Conservation (phyloP, 2,329 filamentous ascomycete species). For the Ilyonectria robusta region DNA sequence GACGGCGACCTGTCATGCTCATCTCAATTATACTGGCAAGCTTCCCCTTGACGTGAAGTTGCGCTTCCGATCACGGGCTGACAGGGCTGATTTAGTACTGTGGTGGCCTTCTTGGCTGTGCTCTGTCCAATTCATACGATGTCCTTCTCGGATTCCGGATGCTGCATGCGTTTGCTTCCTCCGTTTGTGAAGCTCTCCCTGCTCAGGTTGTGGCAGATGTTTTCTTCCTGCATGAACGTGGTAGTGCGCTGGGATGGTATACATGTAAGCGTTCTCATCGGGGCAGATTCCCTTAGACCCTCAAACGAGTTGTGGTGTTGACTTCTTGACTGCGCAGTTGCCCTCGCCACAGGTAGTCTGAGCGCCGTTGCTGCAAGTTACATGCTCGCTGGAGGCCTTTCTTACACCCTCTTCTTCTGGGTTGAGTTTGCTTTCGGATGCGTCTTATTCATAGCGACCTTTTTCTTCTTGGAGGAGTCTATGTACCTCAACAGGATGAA, state of each 20-base stretch:
- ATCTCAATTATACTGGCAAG: neutral
- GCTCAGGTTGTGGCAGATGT: slow-evolving; percentile 8
- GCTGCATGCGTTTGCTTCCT: slow-evolving; percentile 7
- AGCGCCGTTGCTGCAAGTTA: neutral
- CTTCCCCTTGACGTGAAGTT: neutral
- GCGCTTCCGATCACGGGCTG: neutral
- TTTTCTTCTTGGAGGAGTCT: slow-evolving; percentile 5
- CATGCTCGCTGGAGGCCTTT: neutral
- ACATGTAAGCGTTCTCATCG: neutral
- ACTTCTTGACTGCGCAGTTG: neutral
- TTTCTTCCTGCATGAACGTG: slow-evolving; percentile 8
- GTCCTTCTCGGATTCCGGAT: neutral
- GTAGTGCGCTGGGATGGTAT: slow-evolving; percentile 5
- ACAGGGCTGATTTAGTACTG: neutral
- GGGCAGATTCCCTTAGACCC: too few relatives aligned
- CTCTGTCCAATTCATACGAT: neutral
- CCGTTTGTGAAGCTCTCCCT: slow-evolving; percentile 3
- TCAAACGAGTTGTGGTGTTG: neutral
- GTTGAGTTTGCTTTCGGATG: slow-evolving; percentile 4
- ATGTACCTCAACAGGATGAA: neutral
- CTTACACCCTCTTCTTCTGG: slow-evolving; percentile 6
- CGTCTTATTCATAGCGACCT: neutral
- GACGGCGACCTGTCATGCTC: slow-evolving; percentile 1
- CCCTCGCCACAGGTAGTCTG: neutral
- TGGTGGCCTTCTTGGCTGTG: neutral